A percentile compares a stretch with the other conserved stretches of the same genome.
These are phyloP conservation scores for Cytospora piceicola DNA, from an alignment of 2,329 filamentous ascomycete genomes.

Conservation along the genomic window DNA sequence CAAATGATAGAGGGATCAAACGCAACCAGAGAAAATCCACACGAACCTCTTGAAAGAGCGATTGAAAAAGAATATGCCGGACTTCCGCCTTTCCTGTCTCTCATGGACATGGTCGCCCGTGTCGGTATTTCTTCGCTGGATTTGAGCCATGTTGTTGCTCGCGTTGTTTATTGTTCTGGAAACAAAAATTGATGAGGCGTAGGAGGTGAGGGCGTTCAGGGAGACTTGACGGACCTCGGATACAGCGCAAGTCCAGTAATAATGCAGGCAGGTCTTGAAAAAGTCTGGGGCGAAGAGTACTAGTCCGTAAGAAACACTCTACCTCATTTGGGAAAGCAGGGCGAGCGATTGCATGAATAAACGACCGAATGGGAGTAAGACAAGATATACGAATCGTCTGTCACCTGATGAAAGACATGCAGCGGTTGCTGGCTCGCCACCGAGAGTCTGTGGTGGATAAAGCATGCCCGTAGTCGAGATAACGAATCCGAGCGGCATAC, in stretches of 20 bases:
- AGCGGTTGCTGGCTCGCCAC: background rate
- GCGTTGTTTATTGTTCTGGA: too few relatives aligned
- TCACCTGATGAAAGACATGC: slow-evolving; percentile 2
- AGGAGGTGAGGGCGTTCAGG: background rate
- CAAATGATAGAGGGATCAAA: background rate
- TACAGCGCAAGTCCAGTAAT: background rate
- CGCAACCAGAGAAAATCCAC: background rate
- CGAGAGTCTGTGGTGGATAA: background rate
- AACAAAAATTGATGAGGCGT: background rate
- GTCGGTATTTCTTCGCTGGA: slow-evolving; percentile 28
- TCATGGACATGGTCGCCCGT: slow-evolving; percentile 20
- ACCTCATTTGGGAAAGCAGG: background rate
- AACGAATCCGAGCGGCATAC: background rate
- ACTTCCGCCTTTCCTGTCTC: slow-evolving; percentile 25
- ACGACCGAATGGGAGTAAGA: background rate
- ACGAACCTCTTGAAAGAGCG: slow-evolving; percentile 30
- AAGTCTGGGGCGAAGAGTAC: background rate
- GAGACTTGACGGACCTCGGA: background rate
- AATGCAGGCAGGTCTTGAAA: background rate
- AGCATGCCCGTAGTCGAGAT: background rate
- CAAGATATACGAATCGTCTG: slow-evolving; percentile 21
- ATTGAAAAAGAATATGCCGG: slow-evolving; percentile 30
- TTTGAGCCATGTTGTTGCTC: slow-evolving; percentile 21
- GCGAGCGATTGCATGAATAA: background rate
- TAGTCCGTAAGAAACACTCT: background rate